Conservation (phyloP, 306 rosid genomes). For the Heteromeles arbutifolia region DNA sequence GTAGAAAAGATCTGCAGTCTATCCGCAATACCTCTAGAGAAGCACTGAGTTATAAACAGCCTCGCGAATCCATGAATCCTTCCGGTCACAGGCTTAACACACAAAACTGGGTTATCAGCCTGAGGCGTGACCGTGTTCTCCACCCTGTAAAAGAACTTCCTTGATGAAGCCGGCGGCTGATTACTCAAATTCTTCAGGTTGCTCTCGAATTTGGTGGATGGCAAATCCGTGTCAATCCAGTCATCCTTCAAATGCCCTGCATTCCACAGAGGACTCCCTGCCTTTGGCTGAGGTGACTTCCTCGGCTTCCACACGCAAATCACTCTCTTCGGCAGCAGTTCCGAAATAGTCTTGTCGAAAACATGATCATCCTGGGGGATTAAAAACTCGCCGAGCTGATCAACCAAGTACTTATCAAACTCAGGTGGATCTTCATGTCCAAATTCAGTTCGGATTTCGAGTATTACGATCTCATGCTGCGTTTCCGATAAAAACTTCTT, state of each 20-base stretch:
- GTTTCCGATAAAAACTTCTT: slow-evolving; percentile 64
- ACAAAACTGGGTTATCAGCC: slow-evolving; percentile 65
- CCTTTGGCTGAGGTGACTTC: slow-evolving; percentile 49
- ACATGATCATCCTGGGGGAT: slow-evolving; percentile 64
- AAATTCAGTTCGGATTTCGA: slow-evolving; percentile 74
- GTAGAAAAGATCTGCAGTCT: slow-evolving; percentile 66
- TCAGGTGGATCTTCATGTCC: slow-evolving; percentile 78
- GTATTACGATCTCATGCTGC: slow-evolving; percentile 52
- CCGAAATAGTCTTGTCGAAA: slow-evolving; percentile 48
- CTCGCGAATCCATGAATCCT: slow-evolving; percentile 68
- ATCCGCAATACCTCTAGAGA: slow-evolving; percentile 38
- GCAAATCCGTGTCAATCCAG: slow-evolving; percentile 84
- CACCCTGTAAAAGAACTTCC: slow-evolving; percentile 79
- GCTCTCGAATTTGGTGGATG: slow-evolving; percentile 74
- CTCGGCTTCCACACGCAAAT: slow-evolving; percentile 89
- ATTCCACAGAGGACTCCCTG: slow-evolving; percentile 64
- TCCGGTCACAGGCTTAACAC: slow-evolving; percentile 69
- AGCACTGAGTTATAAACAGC: slow-evolving; percentile 61
- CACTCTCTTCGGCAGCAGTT: slow-evolving; percentile 59
- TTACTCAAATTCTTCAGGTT: slow-evolving; percentile 66
- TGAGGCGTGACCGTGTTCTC: slow-evolving; percentile 90
- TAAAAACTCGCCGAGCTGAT: slow-evolving; percentile 53
- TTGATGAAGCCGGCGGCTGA: slow-evolving; percentile 44
- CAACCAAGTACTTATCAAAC: slow-evolving; percentile 63
- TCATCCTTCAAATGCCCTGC: slow-evolving; percentile 60